phyloP scores from a whole-genome alignment of 2,329 filamentous ascomycete genomes.

The Dryadomyces quercivorus region DNA sequence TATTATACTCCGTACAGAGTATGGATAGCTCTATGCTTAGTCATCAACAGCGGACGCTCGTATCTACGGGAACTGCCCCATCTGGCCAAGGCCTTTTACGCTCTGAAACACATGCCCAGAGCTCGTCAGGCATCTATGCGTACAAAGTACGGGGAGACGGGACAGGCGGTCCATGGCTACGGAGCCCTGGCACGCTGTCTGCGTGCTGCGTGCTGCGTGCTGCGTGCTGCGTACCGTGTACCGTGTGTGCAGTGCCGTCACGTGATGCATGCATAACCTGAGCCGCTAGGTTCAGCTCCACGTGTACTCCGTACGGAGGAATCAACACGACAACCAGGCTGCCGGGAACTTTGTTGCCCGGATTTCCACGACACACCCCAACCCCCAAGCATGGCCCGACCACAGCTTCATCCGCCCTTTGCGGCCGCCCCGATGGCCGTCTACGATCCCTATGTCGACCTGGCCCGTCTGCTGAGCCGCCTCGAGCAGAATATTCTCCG shows the following conservation, averaged over 20 bases:
- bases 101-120: no score
- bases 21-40: no score
- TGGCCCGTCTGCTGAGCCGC: slow-evolving; percentile 52
- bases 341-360: neutral
- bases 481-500: slow-evolving; percentile 54
- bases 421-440: neutral
- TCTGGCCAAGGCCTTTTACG: no score
- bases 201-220: neutral
- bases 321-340: neutral
- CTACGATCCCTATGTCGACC: slow-evolving; percentile 32
- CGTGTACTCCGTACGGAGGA: no score
- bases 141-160: no score
- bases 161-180: no score
- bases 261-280: neutral
- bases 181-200: neutral
- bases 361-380: neutral
- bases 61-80: no score
- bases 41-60: no score
- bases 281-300: neutral
- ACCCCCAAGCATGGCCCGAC: slow-evolving; percentile 5
- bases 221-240: no score
- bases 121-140: no score
- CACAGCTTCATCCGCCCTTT: slow-evolving; percentile 1
- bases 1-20: no score
- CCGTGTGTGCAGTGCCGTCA: no score